These are phyloP conservation scores for Trypanosomatidae sp. DNA, from an alignment of 208 protist genomes.

Conservation along the genomic window DNA sequence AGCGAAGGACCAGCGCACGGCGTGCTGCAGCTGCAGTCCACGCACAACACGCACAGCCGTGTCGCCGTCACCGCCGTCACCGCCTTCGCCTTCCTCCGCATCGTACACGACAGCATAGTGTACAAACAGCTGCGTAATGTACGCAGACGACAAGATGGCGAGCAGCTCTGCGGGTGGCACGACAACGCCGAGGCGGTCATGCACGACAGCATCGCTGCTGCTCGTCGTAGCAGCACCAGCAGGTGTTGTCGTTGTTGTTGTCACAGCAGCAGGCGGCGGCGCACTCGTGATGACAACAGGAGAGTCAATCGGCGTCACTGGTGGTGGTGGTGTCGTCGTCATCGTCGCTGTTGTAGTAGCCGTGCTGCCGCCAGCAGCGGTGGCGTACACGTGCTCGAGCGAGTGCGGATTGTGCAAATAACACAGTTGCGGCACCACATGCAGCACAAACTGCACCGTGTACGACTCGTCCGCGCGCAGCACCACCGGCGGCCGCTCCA, in stretches of 20 bases:
- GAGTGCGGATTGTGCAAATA: conserved; percentile 45
- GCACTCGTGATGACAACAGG: no score
- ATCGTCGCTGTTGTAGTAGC: background rate
- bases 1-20: conserved; percentile 46
- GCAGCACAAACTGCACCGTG: conserved; percentile 65
- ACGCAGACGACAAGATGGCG: conserved; percentile 26
- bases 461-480: conserved; percentile 56
- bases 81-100: background rate
- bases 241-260: no score
- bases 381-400: conserved; percentile 37
- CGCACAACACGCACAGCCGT: no score
- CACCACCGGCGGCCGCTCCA: conserved; percentile 27
- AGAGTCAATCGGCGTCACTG: no score
- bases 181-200: conserved; percentile 12
- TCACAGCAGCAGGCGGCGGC: conserved; percentile 1
- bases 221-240: no score
- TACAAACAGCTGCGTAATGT: conserved; percentile 51
- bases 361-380: background rate
- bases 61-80: background rate
- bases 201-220: conserved; percentile 7
- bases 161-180: conserved; percentile 28
- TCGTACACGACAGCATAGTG: conserved; percentile 22
- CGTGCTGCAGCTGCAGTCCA: conserved; percentile 28
- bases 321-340: no score
- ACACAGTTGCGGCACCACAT: conserved; percentile 58